These are phyloP conservation scores for Fusarium falciforme DNA, from an alignment of 2,329 filamentous ascomycete genomes.

Conservation along the genomic window DNA sequence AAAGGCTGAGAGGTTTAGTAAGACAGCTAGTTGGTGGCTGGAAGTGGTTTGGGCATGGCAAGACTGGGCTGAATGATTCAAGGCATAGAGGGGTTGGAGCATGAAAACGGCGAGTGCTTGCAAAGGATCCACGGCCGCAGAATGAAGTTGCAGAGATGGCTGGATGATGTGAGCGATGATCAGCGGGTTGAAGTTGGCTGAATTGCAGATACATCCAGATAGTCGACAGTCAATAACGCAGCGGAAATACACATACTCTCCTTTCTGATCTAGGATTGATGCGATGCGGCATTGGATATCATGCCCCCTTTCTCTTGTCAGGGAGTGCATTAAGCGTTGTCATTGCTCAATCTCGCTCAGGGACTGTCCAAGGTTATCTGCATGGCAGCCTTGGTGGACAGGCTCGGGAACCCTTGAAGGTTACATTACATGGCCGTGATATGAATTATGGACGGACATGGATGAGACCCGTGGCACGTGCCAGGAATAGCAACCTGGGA, in stretches of 20 bases:
- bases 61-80: background rate
- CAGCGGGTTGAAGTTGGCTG: background rate
- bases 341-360: constrained; percentile 28
- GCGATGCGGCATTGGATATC: background rate
- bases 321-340: background rate
- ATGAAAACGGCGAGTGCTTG: background rate
- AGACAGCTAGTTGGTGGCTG: constrained; percentile 2
- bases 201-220: background rate
- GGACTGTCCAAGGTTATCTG: constrained; percentile 24
- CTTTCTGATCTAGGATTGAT: background rate
- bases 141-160: background rate
- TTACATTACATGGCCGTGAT: constrained; percentile 1
- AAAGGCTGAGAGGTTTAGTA: background rate
- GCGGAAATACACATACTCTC: background rate
- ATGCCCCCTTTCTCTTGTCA: constrained; percentile 10
- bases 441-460: background rate
- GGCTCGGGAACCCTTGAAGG: background rate
- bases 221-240: background rate
- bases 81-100: background rate
- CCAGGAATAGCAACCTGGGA: constrained; percentile 25
- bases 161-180: background rate
- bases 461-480: constrained; percentile 2
- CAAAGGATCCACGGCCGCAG: background rate
- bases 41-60: background rate
- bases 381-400: background rate